A percentile compares a stretch with the other conserved stretches of the same genome.
Evolutionary conservation across 768 basidiomycete genomes (phyloP).

Genomic region (Serendipita sp.): DNA sequence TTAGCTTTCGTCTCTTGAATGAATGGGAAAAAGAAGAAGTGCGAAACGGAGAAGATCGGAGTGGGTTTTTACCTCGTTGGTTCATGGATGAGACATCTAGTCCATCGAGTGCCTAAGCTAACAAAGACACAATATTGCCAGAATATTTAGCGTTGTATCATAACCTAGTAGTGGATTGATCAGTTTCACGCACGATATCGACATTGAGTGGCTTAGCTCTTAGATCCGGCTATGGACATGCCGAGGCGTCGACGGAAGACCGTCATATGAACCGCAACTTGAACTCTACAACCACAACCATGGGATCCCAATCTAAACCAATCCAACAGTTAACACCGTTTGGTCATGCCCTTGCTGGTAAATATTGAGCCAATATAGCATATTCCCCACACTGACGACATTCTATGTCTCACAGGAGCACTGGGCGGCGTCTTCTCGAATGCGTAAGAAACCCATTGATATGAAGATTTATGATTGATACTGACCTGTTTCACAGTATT

Average conservation of each 20-base stretch:
- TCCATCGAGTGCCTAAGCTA: neutral
- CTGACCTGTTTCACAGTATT: conserved; percentile 31
- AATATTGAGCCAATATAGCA: neutral
- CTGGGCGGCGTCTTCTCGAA: conserved; percentile 87
- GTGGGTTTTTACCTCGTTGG: conserved; percentile 68
- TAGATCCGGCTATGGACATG: neutral
- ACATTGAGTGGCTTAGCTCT: neutral
- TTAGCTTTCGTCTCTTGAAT: conserved; percentile 36
- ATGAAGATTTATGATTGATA: neutral
- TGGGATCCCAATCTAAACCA: conserved; percentile 27
- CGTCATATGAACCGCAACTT: neutral
- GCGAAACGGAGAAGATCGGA: conserved; percentile 47
- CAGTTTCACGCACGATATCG: too few species aligned
- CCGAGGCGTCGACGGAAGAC: neutral
- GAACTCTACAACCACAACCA: neutral
- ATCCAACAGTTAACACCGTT: conserved; percentile 62
- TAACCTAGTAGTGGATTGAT: too few species aligned
- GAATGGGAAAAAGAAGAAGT: conserved; percentile 39
- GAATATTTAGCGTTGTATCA: neutral
- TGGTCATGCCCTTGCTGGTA: conserved; percentile 78
- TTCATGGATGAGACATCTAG: conserved; percentile 17
- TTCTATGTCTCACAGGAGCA: conserved; percentile 25
- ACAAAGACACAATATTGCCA: neutral
- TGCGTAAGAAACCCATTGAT: conserved; percentile 42
- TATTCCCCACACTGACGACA: neutral